Base-by-base conservation (phyloP, 1,139 yeast species). In the Chernovozyma aurita region DNA sequence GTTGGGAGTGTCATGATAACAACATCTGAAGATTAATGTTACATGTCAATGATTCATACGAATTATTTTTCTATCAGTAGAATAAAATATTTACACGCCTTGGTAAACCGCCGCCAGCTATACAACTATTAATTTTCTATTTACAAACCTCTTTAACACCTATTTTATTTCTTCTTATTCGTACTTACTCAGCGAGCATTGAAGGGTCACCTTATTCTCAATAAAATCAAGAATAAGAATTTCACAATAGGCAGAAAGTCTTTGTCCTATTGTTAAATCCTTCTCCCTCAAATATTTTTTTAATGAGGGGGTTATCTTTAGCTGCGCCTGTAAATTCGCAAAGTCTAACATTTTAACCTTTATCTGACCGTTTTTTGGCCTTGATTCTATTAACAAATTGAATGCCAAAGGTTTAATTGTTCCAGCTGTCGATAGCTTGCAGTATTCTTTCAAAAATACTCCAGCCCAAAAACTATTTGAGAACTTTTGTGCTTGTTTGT, bases 391-490 rank as follows among this genome's bases (percentile, higher is more conserved):
- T 31, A 58, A 43, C 15, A 65, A 33, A 25, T 46, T 42, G 38
- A 65, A 63, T 16, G 44, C 42, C 13, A 63, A 56, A 1, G 47
- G 32, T 1, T 32, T 27, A 3, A 59, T 43, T 26, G 45, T 39
- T 1, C 52, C 54, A 3, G 32, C 20, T 5, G 47, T 31, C 15
- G 50, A 26, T 38, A 52, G 33, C 12, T 42, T 45, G 30, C 52
- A 43, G 39, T 65, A 66, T 30, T 54, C 55, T 33, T 51, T 52
- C 28, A 69, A 50, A 33, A 68, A 63, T 8, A 57, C 44, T 1
- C 70, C 70, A 42, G 58, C 60, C 74, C 74, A 69, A 42, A 66
- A 69, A 33, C 55, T 49, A 15, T 46, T 45, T 1, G 71, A 57
- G 14, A 53, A 49, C 17, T 42, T 40, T 32, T 57, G 63, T 1